Conservation (phyloP, 2,329 filamentous ascomycete species). For the Pseudocercospora fuligena region DNA sequence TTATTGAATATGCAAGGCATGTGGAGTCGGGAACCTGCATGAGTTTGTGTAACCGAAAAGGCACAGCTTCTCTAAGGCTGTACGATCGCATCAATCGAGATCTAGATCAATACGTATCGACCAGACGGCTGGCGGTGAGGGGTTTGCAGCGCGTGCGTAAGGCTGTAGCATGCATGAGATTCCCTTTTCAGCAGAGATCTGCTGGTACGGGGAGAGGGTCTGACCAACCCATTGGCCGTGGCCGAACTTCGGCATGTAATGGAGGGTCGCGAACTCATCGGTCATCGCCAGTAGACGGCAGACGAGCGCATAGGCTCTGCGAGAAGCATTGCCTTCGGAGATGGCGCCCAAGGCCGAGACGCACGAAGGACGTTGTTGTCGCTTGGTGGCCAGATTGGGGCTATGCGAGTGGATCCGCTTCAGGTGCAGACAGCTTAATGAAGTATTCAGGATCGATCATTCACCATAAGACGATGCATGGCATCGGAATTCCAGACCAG, state of each 20-base stretch:
- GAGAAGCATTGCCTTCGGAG: slow-evolving; percentile 1
- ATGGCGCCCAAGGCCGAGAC: not conserved
- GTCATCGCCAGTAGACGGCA: not conserved
- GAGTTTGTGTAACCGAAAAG: not conserved
- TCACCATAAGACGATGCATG: too few species aligned
- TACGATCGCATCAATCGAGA: not conserved
- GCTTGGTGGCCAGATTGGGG: not conserved
- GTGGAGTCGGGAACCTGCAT: not conserved
- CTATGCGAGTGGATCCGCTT: too few species aligned
- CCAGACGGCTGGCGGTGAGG: not conserved
- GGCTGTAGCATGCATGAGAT: not conserved
- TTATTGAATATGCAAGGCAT: not conserved
- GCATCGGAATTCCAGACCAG: too few species aligned
- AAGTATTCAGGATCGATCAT: too few species aligned
- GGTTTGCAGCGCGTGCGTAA: not conserved
- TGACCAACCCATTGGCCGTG: not conserved
- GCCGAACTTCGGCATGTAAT: not conserved
- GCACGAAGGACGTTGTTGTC: not conserved
- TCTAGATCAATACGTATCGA: not conserved
- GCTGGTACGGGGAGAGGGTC: not conserved
- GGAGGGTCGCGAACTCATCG: not conserved
- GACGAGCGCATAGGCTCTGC: not conserved
- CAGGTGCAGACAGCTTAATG: too few species aligned
- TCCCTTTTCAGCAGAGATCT: not conserved
- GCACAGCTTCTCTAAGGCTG: not conserved